A percentile compares a stretch with the other conserved stretches of the same genome.
Evolutionary conservation across 257 asterid species (phyloP).

Genomic region (Echium plantagineum): DNA sequence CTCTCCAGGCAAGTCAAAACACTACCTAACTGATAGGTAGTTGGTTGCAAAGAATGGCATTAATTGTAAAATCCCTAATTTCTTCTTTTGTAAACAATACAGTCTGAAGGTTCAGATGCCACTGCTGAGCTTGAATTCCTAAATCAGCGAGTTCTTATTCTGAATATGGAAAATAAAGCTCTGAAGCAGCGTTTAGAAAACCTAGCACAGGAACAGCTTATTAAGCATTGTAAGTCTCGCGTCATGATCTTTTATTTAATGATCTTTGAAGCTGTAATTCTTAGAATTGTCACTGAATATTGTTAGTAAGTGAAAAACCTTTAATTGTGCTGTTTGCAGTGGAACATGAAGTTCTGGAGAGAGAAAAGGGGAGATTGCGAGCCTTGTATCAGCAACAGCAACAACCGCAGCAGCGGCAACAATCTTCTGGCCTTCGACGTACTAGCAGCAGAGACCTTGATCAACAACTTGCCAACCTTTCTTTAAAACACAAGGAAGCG

Average conservation of each 20-base stretch:
- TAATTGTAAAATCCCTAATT: slow-evolving; percentile 14
- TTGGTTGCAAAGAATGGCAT: slow-evolving; percentile 2
- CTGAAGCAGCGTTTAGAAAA: slow-evolving; percentile 79
- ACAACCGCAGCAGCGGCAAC: slow-evolving; percentile 32
- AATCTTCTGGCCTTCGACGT: slow-evolving; percentile 45
- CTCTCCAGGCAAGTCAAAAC: slow-evolving; percentile 63
- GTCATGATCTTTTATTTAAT: background rate
- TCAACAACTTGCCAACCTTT: slow-evolving; percentile 59
- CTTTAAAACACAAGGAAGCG: slow-evolving; percentile 62
- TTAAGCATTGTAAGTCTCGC: slow-evolving; percentile 59
- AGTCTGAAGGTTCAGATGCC: slow-evolving; percentile 83
- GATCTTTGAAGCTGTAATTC: background rate
- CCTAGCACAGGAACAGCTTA: slow-evolving; percentile 80
- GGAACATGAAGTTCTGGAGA: slow-evolving; percentile 88
- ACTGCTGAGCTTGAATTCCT: slow-evolving; percentile 89
- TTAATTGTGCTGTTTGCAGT: slow-evolving; percentile 39
- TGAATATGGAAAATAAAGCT: slow-evolving; percentile 88
- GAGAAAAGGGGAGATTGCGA: slow-evolving; percentile 69
- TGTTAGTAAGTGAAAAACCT: background rate
- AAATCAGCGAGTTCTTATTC: slow-evolving; percentile 79
- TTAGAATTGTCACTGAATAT: background rate
- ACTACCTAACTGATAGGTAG: slow-evolving; percentile 10
- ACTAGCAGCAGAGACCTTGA: slow-evolving; percentile 70
- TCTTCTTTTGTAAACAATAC: slow-evolving; percentile 38
- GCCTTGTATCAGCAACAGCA: slow-evolving; percentile 49